A percentile compares a stretch with the other conserved stretches of the same genome.
Evolutionary conservation across 208 protist species (phyloP).

Genomic region (Acanthamoeba castellanii): DNA sequence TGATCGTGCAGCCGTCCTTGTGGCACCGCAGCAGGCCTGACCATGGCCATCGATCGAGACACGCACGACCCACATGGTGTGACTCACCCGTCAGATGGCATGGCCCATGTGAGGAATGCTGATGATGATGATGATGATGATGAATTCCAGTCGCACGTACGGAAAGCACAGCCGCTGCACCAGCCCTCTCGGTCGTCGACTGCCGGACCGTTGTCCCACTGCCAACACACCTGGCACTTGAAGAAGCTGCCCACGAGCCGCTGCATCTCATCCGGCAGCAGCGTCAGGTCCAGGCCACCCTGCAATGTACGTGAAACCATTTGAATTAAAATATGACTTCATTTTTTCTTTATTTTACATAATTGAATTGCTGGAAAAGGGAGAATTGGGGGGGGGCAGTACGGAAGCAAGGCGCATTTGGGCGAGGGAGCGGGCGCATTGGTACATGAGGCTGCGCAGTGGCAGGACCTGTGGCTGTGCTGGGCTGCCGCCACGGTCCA

Average conservation of each 20-base stretch:
- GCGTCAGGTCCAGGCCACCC: too few species aligned
- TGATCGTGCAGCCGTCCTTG: neutral
- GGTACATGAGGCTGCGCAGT: neutral
- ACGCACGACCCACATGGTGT: neutral
- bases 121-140: too few species aligned
- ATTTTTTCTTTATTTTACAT: too few species aligned
- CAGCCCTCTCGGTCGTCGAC: neutral
- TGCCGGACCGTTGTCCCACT: neutral
- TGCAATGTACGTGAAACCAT: too few species aligned
- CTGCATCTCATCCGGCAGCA: neutral
- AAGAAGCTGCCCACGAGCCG: constrained; percentile 22
- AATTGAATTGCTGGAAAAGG: neutral
- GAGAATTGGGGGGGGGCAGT: neutral
- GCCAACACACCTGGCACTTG: neutral
- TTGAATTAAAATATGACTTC: too few species aligned
- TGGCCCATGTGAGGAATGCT: neutral
- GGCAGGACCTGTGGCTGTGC: too few species aligned
- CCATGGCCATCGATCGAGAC: neutral
- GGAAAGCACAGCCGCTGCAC: neutral
- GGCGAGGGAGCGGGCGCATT: neutral
- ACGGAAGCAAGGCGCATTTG: neutral
- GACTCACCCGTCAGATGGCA: neutral
- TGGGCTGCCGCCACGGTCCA: too few species aligned
- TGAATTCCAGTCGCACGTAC: too few species aligned
- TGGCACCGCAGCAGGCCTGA: neutral